These are phyloP conservation scores for Tolypocladium inflatum DNA, from an alignment of 2,329 filamentous ascomycete genomes.

Conservation along the genomic window DNA sequence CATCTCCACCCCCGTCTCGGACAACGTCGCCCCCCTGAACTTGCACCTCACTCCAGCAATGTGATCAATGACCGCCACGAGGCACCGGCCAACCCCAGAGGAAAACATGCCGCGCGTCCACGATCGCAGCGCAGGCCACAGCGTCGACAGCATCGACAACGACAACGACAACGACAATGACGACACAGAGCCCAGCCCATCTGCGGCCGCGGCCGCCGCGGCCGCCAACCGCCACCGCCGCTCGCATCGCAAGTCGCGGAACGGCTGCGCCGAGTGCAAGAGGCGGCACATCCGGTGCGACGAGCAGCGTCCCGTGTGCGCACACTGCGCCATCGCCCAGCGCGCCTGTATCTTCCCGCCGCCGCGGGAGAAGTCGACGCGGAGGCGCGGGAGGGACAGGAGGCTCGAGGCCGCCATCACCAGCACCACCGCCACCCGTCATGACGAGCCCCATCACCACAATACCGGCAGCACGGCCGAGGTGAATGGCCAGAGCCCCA, in stretches of 20 bases:
- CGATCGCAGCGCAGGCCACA: background rate
- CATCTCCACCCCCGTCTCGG: too few species aligned
- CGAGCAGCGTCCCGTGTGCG: slow-evolving; percentile 28
- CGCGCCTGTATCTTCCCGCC: slow-evolving; percentile 24
- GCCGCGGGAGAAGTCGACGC: background rate
- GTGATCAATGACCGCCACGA: too few species aligned
- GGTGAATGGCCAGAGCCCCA: background rate
- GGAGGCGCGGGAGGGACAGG: background rate
- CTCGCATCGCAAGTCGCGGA: slow-evolving; percentile 29
- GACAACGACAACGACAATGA: too few species aligned
- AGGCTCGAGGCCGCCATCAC: background rate
- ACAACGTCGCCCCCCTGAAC: background rate
- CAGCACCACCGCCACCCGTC: background rate
- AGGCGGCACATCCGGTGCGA: slow-evolving; percentile 33
- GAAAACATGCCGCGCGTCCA: background rate
- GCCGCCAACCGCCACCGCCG: slow-evolving; percentile 15
- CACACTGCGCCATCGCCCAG: slow-evolving; percentile 27
- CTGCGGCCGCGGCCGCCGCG: background rate
- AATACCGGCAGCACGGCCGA: background rate
- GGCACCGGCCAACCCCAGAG: too few species aligned
- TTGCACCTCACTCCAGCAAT: background rate
- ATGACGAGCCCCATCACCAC: background rate
- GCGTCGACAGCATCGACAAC: too few species aligned
- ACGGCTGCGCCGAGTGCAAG: slow-evolving; percentile 30
- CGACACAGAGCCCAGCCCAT: background rate